A percentile compares a stretch with the other conserved stretches of the same genome.
These are phyloP conservation scores for Przewalskia tangutica DNA, from an alignment of 257 asterid genomes.

Conservation along the genomic window DNA sequence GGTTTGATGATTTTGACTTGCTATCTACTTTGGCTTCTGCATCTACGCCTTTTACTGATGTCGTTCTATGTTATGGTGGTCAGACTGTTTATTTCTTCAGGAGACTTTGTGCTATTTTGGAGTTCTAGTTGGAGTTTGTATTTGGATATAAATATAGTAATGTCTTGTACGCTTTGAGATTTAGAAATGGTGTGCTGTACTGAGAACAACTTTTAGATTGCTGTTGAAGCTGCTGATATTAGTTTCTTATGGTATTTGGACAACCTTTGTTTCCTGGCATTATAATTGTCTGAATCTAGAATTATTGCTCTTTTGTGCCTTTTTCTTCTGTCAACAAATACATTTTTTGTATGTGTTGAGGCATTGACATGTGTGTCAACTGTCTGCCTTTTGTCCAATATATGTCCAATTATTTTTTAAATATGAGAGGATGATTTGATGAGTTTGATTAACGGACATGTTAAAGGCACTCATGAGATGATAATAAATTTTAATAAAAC, in stretches of 20 bases:
- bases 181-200: neutral
- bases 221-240: neutral
- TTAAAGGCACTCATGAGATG: too few relatives aligned
- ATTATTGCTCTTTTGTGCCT: neutral
- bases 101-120: neutral
- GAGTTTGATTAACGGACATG: neutral
- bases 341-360: neutral
- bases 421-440: neutral
- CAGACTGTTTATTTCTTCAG: neutral
- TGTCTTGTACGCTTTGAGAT: neutral
- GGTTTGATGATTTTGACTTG: constrained; percentile 66
- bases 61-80: constrained; percentile 14
- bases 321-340: neutral
- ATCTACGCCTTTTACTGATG: constrained; percentile 35
- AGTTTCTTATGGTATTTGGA: neutral
- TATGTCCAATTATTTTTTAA: neutral
- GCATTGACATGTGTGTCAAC: neutral
- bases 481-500: too few relatives aligned
- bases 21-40: constrained; percentile 57
- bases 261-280: neutral
- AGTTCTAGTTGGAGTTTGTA: neutral
- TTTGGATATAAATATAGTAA: neutral
- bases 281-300: neutral
- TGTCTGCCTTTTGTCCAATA: neutral
- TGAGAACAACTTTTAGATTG: neutral